A percentile compares a stretch with the other conserved stretches of the same genome.
These are phyloP conservation scores for Aphanomyces cochlioides DNA, from an alignment of 352 stramenopile species.

Conservation along the genomic window DNA sequence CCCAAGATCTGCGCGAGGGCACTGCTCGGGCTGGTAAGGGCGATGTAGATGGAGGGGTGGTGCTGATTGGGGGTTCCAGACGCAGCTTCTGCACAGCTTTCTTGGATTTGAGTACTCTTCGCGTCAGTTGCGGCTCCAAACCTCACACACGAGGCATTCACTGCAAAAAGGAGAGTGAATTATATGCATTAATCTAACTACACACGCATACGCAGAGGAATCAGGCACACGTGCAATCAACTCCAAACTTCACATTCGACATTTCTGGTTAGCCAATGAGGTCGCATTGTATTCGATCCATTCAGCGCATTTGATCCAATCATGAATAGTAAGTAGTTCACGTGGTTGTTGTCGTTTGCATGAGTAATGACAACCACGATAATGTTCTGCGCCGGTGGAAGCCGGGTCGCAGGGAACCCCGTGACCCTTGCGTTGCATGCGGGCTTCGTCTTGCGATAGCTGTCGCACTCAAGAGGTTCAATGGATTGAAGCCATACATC, in stretches of 20 bases:
- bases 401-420: no score
- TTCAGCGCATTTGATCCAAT: no score
- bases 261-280: not conserved
- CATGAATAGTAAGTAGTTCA: no score
- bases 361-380: no score
- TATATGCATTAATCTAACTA: not conserved
- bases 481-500: no score
- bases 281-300: no score
- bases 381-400: no score
- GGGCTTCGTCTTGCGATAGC: no score
- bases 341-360: no score
- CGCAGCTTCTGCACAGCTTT: not conserved
- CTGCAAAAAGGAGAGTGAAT: conserved; percentile 3
- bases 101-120: conserved; percentile 1
- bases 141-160: not conserved
- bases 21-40: not conserved
- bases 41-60: not conserved
- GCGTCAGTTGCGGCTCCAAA: not conserved
- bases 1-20: not conserved
- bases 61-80: not conserved
- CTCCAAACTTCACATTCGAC: not conserved
- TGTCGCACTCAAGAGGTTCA: no score
- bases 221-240: not conserved
- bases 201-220: not conserved
- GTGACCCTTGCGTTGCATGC: no score